These are phyloP conservation scores for Fraxinus floribunda DNA, from an alignment of 305 asterid species.

Conservation along the genomic window DNA sequence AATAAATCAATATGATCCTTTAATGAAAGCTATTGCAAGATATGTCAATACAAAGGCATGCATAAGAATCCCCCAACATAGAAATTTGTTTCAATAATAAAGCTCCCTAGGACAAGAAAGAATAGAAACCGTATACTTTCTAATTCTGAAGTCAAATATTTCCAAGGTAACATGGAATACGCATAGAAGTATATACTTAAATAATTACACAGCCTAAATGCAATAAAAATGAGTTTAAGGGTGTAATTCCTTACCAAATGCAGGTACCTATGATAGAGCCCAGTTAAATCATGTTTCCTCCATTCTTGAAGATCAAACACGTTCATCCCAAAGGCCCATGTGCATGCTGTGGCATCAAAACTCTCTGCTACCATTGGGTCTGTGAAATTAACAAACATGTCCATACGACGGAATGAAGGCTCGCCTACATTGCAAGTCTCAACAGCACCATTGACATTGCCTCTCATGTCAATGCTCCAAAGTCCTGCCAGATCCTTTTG, in stretches of 20 bases:
- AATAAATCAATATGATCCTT: not conserved
- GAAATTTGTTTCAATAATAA: not conserved
- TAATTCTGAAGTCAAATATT: not conserved
- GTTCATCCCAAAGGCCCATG: constrained; percentile 96
- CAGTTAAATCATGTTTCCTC: constrained; percentile 62
- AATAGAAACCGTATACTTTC: not conserved
- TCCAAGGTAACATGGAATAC: not conserved
- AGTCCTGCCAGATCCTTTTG: constrained; percentile 69
- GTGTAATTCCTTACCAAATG: constrained; percentile 51
- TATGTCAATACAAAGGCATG: not conserved
- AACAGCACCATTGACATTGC: constrained; percentile 85
- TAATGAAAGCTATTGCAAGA: not conserved
- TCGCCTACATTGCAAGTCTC: constrained; percentile 60
- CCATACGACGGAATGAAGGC: not conserved
- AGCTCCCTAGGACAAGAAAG: not conserved
- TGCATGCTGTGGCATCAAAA: constrained; percentile 55
- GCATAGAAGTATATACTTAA: not conserved
- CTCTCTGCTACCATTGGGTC: constrained; percentile 31
- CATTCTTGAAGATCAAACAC: constrained; percentile 73
- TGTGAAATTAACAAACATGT: not conserved
- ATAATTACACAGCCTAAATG: not conserved
- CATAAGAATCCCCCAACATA: not conserved
- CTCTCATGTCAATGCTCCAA: constrained; percentile 64
- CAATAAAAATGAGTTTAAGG: not conserved
- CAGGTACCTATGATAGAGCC: constrained; percentile 60